phyloP scores from a whole-genome alignment of 192 early-diverging fungal genomes.

The Backusella macrospora region DNA sequence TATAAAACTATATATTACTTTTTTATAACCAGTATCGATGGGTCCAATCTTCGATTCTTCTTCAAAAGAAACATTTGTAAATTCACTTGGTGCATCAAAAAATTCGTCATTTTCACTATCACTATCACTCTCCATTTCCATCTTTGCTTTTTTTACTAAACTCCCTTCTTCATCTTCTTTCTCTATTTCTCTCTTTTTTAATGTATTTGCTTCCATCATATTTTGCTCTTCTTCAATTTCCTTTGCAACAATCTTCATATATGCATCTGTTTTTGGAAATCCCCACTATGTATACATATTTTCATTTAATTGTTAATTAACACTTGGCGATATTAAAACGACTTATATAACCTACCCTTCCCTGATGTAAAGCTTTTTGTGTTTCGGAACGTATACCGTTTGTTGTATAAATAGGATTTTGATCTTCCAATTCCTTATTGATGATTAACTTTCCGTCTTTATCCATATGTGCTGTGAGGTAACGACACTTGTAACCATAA shows the following conservation, averaged over 20 bases:
- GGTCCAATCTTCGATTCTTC: slow-evolving; percentile 40
- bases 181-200: slow-evolving; percentile 25
- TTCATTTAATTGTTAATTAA: background rate
- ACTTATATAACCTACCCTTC: background rate
- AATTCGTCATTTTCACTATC: slow-evolving; percentile 18
- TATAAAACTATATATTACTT: slow-evolving; percentile 15
- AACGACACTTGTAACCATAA: slow-evolving; percentile 70
- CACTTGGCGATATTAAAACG: background rate
- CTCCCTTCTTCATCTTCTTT: background rate
- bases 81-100: slow-evolving; percentile 25
- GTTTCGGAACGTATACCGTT: slow-evolving; percentile 26
- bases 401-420: slow-evolving; percentile 27
- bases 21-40: slow-evolving; percentile 60
- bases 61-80: background rate
- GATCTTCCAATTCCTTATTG: slow-evolving; percentile 50
- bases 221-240: slow-evolving; percentile 35
- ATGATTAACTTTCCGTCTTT: slow-evolving; percentile 52
- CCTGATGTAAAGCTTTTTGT: slow-evolving; percentile 22
- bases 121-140: background rate
- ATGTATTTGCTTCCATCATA: slow-evolving; percentile 20
- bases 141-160: background rate
- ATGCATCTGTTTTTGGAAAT: slow-evolving; percentile 45
- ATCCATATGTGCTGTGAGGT: slow-evolving; percentile 54
- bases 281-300: slow-evolving; percentile 35
- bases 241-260: slow-evolving; percentile 36